Evolutionary conservation across 2,329 filamentous ascomycete genomes (phyloP).

Genomic region (Fusarium sp.): DNA sequence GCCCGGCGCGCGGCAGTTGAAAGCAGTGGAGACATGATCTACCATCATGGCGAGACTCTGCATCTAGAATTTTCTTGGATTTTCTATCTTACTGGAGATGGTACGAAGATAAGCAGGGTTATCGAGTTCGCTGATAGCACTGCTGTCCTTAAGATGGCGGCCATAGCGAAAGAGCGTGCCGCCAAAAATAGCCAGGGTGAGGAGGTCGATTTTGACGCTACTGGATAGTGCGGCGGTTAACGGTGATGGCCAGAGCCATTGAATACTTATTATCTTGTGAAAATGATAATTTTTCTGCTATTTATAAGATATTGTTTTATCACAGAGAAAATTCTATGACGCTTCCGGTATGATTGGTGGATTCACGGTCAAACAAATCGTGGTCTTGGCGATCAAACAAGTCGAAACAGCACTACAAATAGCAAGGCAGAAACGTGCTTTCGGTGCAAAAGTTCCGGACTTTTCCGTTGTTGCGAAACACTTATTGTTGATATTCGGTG

Average conservation of each 20-base stretch:
- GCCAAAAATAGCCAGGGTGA: not conserved
- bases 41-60: constrained; percentile 3
- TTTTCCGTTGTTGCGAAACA: not conserved
- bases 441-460: not conserved
- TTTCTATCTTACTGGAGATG: constrained; percentile 15
- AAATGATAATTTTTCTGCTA: not conserved
- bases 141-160: not conserved
- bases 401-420: not conserved
- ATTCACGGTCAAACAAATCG: not conserved
- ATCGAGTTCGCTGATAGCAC: constrained; percentile 22
- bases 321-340: not conserved
- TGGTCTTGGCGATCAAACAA: not conserved
- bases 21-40: constrained; percentile 15
- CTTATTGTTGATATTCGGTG: not conserved
- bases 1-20: constrained; percentile 9
- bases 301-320: not conserved
- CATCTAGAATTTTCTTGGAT: constrained; percentile 12
- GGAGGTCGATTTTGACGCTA: not conserved
- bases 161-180: not conserved
- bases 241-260: not conserved
- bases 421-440: not conserved
- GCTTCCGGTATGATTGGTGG: not conserved
- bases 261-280: not conserved
- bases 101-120: constrained; percentile 18
- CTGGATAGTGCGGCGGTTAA: not conserved